Evolutionary conservation across 352 stramenopile species (phyloP).

Genomic region (Bremia lactucae): DNA sequence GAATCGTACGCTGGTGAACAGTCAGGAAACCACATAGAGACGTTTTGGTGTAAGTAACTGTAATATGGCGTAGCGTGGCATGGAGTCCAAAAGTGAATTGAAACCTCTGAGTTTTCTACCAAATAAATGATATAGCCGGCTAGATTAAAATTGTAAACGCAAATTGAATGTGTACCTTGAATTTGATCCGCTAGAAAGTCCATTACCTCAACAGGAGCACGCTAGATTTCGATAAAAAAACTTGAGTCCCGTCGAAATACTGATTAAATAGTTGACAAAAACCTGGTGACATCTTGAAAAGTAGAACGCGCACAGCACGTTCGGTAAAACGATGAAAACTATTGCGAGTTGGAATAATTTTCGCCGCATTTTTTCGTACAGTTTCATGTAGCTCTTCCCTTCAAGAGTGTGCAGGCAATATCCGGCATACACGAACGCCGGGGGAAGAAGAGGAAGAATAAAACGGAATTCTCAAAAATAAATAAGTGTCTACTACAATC

Average conservation of each 20-base stretch:
- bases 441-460: conserved; percentile 64
- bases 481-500: neutral
- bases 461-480: conserved; percentile 67
- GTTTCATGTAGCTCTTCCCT: conserved; percentile 41
- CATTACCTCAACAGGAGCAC: conserved; percentile 69
- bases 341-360: conserved; percentile 40
- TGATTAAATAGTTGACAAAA: neutral
- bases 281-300: conserved; percentile 54
- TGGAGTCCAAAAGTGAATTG: conserved; percentile 79
- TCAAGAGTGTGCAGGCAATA: conserved; percentile 70
- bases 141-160: neutral
- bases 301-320: conserved; percentile 56
- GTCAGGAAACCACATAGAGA: conserved; percentile 80
- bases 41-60: conserved; percentile 75
- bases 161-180: conserved; percentile 24
- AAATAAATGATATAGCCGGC: neutral
- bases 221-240: conserved; percentile 16
- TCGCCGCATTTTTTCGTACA: conserved; percentile 41
- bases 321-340: conserved; percentile 48
- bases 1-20: conserved; percentile 62
- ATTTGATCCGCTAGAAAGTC: conserved; percentile 54
- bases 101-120: conserved; percentile 26
- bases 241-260: too few species aligned
- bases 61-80: conserved; percentile 84
- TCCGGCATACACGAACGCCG: conserved; percentile 61